Evolutionary conservation across 208 protist genomes (phyloP), one percentile per base, ranked within the genome.

Genomic region (Leishmania arabica): DNA sequence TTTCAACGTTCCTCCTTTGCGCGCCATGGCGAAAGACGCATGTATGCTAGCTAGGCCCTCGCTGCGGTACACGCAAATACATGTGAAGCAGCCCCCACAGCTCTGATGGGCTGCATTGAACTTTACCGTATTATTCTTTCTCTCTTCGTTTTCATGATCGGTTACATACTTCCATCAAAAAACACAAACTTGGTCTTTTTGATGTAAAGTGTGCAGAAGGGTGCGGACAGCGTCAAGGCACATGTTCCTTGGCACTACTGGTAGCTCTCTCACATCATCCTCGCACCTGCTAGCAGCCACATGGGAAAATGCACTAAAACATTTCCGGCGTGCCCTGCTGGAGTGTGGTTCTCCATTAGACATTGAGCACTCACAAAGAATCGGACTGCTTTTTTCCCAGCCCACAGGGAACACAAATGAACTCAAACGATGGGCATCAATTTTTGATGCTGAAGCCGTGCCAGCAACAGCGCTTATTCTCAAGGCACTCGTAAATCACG

Each of bases 401-500:
- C 78, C 81, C 54, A 77, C 74, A 37, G 89, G 86, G 21, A 64
- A 81, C 65, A 73, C 77, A 40, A 56, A 73, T 27, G 85, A 95
- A 49, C 64, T 95, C 4, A 82, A 86, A 64, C 80, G 75, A 19
- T 95, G 91, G 91, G 85, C 87, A 49, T 88, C 83, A 9, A 66
- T 95, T 62, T 92, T 95, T 76, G 82, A 86, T 27, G 89, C 84
- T 53, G 91, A 95, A 42, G 84, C 84, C 40, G 78, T 95, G 6
- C 89, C 91, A 4, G 80, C 89, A 19, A 91, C 84, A 42, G 68
- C 89, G 17, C 81, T 95, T 37, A 81, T 95, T 81, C 83, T 95
- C 24, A 91, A 93, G 74, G 91, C 91, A 3, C 83, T 95, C 49
- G 86, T 95, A 54, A 85, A 78, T 34, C 91, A 93, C 71, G 80